Evolutionary conservation across 2,329 filamentous ascomycete genomes (phyloP), one percentile per base, ranked within the genome.

Genomic region (Fusarium cyanostomum): DNA sequence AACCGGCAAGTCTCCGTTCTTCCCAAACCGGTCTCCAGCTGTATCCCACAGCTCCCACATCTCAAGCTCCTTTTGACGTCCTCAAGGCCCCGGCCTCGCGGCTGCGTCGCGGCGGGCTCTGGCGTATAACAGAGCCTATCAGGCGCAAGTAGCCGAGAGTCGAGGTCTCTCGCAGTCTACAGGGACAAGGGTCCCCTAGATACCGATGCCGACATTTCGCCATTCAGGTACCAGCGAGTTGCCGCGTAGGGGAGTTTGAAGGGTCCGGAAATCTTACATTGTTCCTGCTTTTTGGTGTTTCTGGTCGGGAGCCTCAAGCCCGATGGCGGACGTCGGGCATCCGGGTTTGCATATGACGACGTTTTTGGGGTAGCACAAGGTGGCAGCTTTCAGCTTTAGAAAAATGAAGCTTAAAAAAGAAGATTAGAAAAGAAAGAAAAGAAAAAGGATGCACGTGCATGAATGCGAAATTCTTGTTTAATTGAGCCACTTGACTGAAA

Each of bases 71-170:
- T 28, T 49, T 43, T 24, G 28, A 48, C n/a, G 39, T 52, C 41
- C 50, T 43, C 18, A 28, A 48, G 12, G 44, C 50, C 41, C 50
- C 55, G 44, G 50, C 11, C 43, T 34, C 28, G 18, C 63, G 50
- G 44, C 41, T 62, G 26, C 39, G 24, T 54, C 41, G 24, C 44
- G 41, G 43, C 43, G 18, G 56, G 30, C 34, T 57, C 45, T 56
- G 55, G n/a, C 44, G 24, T 42, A 49, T 38, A 69, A 26, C 52
- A 69, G 68, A 66, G 45, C 66, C 68, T 70, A 68, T 71, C 61
- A 64, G 39, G 26, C 18, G 34, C 37, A 27, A 56, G 49, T 54
- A 52, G 54, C 38, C 48, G 44, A 62, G n/a, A 31, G 44, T 31
- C 35, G 48, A 49, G 28, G 51, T 27, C 34, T 38, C 12, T 21